These are phyloP conservation scores for Penicillium manginii DNA, from an alignment of 495 filamentous ascomycete species.

Conservation along the genomic window DNA sequence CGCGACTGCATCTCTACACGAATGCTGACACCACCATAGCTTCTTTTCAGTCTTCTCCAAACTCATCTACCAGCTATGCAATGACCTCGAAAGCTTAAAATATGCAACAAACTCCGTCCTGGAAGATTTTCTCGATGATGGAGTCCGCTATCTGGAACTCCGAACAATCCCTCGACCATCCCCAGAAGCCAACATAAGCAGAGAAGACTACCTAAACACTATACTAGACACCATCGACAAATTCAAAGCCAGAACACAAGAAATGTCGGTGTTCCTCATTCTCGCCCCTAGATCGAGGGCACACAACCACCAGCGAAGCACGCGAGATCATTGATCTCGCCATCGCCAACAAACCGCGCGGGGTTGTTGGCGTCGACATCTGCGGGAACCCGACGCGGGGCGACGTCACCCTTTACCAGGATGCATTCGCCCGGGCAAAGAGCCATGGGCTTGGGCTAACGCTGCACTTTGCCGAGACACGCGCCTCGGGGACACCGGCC, in stretches of 20 bases:
- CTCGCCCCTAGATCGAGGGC: constrained; percentile 72
- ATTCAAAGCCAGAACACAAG: constrained; percentile 35
- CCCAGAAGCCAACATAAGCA: constrained; percentile 54
- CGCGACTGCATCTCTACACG: not conserved
- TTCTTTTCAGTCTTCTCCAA: constrained; percentile 81
- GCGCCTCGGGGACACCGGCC: constrained; percentile 48
- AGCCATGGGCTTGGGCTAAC: constrained; percentile 62
- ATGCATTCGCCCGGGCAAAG: constrained; percentile 60
- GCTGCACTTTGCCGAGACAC: constrained; percentile 77
- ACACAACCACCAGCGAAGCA: constrained; percentile 59
- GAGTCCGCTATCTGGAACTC: constrained; percentile 79
- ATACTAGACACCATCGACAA: constrained; percentile 61
- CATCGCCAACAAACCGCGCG: constrained; percentile 50
- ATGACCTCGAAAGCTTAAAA: constrained; percentile 57
- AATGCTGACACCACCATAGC: constrained; percentile 30
- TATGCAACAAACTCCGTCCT: constrained; percentile 72
- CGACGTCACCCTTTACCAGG: constrained; percentile 57
- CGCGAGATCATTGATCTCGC: constrained; percentile 65
- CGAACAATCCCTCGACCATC: constrained; percentile 76
- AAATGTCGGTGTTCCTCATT: constrained; percentile 66
- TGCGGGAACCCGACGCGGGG: constrained; percentile 75
- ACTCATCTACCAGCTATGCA: constrained; percentile 76
- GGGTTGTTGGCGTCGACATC: constrained; percentile 79
- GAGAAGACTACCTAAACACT: constrained; percentile 64
- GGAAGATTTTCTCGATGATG: constrained; percentile 69